Conservation (phyloP, 1,284 basidiomycete genomes). For the Chondrostereum purpureum region DNA sequence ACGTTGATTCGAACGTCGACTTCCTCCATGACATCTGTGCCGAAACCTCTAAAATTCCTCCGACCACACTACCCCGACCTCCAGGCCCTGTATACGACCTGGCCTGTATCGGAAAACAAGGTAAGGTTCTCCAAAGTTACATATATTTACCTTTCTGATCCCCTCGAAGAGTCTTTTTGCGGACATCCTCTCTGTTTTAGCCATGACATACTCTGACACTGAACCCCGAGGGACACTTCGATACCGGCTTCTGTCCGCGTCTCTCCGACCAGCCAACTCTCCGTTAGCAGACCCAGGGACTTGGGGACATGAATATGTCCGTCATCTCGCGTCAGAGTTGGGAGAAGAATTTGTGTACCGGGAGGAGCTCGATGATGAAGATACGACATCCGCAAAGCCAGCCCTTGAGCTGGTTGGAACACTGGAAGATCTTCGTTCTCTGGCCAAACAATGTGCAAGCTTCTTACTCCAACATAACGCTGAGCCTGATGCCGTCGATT, state of each 20-base stretch:
- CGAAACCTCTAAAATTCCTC: conserved; percentile 98
- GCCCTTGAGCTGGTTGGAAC: conserved; percentile 38
- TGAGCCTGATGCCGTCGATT: conserved; percentile 96
- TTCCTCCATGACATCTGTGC: conserved; percentile 99
- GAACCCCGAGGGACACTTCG: conserved; percentile 89
- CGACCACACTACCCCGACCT: conserved; percentile 92
- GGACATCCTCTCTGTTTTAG: conserved; percentile 97
- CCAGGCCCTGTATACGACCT: conserved; percentile 76
- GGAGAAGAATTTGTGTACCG: conserved; percentile 85
- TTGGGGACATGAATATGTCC: conserved; percentile 99
- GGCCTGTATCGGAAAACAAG: conserved; percentile 76
- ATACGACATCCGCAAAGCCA: conserved; percentile 21
- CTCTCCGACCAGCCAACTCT: conserved; percentile 55
- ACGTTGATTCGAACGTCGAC: conserved; percentile 96
- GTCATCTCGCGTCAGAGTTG: conserved; percentile 94
- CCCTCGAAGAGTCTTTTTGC: conserved; percentile 78
- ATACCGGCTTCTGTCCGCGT: conserved; percentile 83
- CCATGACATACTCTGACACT: conserved; percentile 99
- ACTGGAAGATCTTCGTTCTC: conserved; percentile 66
- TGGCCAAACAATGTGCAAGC: conserved; percentile 83
- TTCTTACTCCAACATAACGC: conserved; percentile 95
- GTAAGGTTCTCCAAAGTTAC: conserved; percentile 30
- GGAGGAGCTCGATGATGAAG: conserved; percentile 39
- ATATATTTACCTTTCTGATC: conserved; percentile 13
- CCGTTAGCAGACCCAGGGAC: conserved; percentile 82